These are phyloP conservation scores for Blastocystis sp. DNA, from an alignment of 352 stramenopile genomes.

Conservation along the genomic window DNA sequence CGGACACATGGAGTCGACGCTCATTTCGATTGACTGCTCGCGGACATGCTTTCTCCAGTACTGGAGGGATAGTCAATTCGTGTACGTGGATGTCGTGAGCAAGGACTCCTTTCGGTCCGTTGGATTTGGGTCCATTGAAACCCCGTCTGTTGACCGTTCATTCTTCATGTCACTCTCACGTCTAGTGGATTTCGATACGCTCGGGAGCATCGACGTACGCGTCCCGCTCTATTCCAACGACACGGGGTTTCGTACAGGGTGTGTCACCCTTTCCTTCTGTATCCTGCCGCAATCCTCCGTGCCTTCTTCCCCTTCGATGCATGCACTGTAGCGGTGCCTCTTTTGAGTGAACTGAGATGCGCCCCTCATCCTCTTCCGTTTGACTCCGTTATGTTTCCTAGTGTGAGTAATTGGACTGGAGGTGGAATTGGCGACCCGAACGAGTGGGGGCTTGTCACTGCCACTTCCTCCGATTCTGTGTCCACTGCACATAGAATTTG, in stretches of 20 bases:
- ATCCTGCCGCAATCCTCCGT: too few relatives aligned
- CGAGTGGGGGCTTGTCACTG: background rate
- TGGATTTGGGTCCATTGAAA: background rate
- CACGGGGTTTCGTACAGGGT: background rate
- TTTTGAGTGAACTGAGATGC: too few relatives aligned
- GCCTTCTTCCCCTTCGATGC: too few relatives aligned
- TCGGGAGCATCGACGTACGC: background rate
- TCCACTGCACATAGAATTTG: background rate
- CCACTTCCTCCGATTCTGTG: background rate
- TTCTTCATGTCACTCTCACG: background rate
- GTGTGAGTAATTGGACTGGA: background rate
- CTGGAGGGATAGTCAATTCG: conserved; percentile 17
- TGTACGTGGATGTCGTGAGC: conserved; percentile 3
- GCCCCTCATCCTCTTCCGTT: background rate
- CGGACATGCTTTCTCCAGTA: background rate
- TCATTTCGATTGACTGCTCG: background rate
- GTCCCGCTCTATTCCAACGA: background rate
- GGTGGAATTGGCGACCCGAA: background rate
- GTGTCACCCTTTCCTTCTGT: too few relatives aligned
- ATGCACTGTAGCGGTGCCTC: too few relatives aligned
- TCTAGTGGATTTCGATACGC: background rate
- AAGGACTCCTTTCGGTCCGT: background rate
- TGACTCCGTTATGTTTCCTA: background rate
- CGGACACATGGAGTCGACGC: background rate
- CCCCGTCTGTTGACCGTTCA: background rate